Base-by-base conservation (phyloP, 352 stramenopile genomes). In the Thalassiosira exigua region DNA sequence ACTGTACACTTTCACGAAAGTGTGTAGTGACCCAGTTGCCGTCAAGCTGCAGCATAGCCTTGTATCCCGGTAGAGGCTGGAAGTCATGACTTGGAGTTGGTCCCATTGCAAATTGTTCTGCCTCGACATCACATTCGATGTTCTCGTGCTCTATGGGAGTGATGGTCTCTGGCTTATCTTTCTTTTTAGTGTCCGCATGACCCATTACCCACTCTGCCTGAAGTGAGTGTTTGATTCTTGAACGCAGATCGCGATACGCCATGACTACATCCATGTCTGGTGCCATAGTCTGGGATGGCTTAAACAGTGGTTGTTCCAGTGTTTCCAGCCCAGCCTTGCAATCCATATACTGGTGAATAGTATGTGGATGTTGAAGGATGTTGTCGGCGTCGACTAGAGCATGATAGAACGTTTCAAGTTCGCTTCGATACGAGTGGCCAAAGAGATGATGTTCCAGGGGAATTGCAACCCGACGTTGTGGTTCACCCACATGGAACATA, bases 261-360 rank as follows among this genome's bases (percentile, higher is more conserved):
- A 69, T 58, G 1, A 69, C n/a, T 27, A 69, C 17, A 30, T 69
- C 59, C 59, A 69, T 69, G 32, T 69, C 59, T 14, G 42, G 36
- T 12, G 24, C 42, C 39, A 68, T 68, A 33, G 41, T 68, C 5
- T 68, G 1, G 2, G 4, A 39, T 4, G 58, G 58, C 4, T 33
- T 39, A 5, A 9, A 2, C 5, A 68, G 52, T 21, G 22, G 24
- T 17, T 17, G 1, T 44, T 53, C 44, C 9, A 53, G 9, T 53
- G 9, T 22, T 19, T 53, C 24, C 9, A 53, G n/a, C 24, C 11
- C 44, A 7, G 11, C 19, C 19, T 53, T 19, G 19, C 44, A 53
- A 22, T 53, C 44, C 44, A 53, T 53, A 21, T 22, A 4, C 19
- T 53, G 44, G n/a, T 9, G 14, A 19, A 53, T 53, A 19, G 5